Evolutionary conservation across 257 asterid species (phyloP), one percentile per base, ranked within the genome.

Genomic region (Fraxinus quadrangulata): DNA sequence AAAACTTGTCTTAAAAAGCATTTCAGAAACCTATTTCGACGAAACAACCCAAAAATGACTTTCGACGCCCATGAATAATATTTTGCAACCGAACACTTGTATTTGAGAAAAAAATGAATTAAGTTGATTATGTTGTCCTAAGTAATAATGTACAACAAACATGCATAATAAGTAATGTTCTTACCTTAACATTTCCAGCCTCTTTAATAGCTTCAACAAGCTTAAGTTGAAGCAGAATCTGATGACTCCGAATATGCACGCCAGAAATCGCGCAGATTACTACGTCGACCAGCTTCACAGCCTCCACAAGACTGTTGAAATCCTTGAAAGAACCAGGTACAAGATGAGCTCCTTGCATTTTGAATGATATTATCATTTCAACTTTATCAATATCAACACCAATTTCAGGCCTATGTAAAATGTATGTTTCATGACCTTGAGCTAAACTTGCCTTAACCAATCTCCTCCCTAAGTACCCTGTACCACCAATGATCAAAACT

Each of bases 171-270:
- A 14, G n/a, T 47, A 47, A 47, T 47, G 21, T 16, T 3, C n/a
- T 45, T 65, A 82, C 85, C 82, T 82, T 82, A 42, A 82, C 76
- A 59, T 82, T 82, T 74, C 80, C 82, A 23, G 82, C 82, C 40
- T 82, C 77, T 47, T 47, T 47, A 16, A 47, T 47, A 47, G 59
- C 59, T 16, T 47, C 59, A 14, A 47, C 59, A 47, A 82, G 85
- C 6, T 78, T 68, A 37, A 82, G 79, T 54, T 82, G 85, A 47
- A 74, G 78, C 74, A 82, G 23, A 56, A 82, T 77, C 6, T 82
- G 81, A 30, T 82, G 82, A 31, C 82, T 77, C 0, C 85, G 80
- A 49, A 78, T 54, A 33, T 77, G 82, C 5, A 82, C 82, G 1
- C 85, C 85, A 71, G 85, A 82, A 61, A 82, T 69, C 3, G 85